A percentile compares a stretch with the other conserved stretches of the same genome.
Conservation (phyloP, 768 basidiomycete species). For the Tephrocybe sp. region DNA sequence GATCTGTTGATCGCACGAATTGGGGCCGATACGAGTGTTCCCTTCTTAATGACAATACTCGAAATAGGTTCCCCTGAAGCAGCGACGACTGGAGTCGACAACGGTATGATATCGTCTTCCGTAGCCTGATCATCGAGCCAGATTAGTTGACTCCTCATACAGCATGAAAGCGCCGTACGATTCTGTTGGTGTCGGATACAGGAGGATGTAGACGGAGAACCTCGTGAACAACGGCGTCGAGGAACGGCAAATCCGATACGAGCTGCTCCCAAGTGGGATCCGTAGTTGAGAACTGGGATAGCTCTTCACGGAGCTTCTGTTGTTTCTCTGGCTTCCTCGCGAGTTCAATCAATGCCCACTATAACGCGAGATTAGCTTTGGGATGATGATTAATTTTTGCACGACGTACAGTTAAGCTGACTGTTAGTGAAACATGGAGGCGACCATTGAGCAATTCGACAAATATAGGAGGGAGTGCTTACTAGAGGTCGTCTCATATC, state of each 20-base stretch:
- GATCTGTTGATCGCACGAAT: constrained; percentile 47
- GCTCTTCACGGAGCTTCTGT: constrained; percentile 45
- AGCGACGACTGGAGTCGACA: constrained; percentile 45
- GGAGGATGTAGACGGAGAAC: constrained; percentile 43
- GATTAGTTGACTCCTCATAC: neutral
- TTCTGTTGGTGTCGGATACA: constrained; percentile 30
- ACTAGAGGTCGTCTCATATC: constrained; percentile 56
- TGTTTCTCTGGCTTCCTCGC: constrained; percentile 42
- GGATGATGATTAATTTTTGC: neutral
- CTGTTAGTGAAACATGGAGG: constrained; percentile 12
- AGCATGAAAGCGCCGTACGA: constrained; percentile 26
- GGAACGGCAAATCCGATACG: constrained; percentile 46
- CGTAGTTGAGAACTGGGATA: constrained; percentile 33
- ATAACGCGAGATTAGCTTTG: neutral
- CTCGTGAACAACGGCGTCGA: constrained; percentile 51
- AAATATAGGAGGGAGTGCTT: constrained; percentile 10
- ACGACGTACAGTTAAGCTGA: constrained; percentile 31
- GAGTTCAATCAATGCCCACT: constrained; percentile 63
- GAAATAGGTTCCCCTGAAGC: constrained; percentile 35
- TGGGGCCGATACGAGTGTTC: constrained; percentile 39
- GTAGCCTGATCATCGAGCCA: constrained; percentile 28
- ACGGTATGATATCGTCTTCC: constrained; percentile 57
- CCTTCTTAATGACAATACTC: constrained; percentile 44
- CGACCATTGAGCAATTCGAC: neutral
- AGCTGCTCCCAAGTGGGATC: constrained; percentile 59